Evolutionary conservation across 2,329 filamentous ascomycete species (phyloP).

Genomic region (Cladobotryum protrusum): DNA sequence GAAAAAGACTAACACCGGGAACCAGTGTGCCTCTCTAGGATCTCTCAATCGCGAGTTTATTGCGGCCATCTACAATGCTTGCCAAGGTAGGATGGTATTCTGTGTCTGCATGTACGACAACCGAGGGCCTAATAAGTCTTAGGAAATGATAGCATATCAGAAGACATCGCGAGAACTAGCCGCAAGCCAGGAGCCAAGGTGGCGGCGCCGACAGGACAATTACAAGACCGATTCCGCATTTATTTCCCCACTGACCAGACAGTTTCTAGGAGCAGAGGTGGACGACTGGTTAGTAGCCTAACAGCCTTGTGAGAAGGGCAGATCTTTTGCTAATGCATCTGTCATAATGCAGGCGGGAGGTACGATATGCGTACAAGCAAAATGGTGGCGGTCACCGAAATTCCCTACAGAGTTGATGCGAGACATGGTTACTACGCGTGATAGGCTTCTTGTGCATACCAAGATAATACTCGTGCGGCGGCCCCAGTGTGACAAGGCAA

Average conservation of each 20-base stretch:
- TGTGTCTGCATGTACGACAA: not conserved
- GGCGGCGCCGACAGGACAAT: conserved; percentile 16
- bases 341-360: conserved; percentile 54
- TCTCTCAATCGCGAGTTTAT: conserved; percentile 65
- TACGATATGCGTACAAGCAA: conserved; percentile 71
- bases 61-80: conserved; percentile 46
- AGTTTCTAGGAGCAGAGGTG: conserved; percentile 58
- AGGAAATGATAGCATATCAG: conserved; percentile 37
- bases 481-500: conserved; percentile 4
- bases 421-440: conserved; percentile 66
- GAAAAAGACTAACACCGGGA: conserved; percentile 5
- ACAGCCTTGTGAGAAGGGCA: not conserved
- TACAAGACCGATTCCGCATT: conserved; percentile 55
- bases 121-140: conserved; percentile 5
- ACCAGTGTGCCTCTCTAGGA: conserved; percentile 73
- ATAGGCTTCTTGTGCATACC: conserved; percentile 77
- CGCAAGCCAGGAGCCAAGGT: conserved; percentile 21
- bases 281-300: conserved; percentile 41
- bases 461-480: conserved; percentile 59
- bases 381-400: conserved; percentile 61
- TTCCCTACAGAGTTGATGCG: conserved; percentile 70
- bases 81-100: conserved; percentile 39
- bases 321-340: not conserved
- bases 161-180: conserved; percentile 35
- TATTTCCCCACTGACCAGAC: conserved; percentile 77